Evolutionary conservation across 2,329 filamentous ascomycete species (phyloP), one percentile per base, ranked within the genome.

Genomic region (Fusarium algeriense): DNA sequence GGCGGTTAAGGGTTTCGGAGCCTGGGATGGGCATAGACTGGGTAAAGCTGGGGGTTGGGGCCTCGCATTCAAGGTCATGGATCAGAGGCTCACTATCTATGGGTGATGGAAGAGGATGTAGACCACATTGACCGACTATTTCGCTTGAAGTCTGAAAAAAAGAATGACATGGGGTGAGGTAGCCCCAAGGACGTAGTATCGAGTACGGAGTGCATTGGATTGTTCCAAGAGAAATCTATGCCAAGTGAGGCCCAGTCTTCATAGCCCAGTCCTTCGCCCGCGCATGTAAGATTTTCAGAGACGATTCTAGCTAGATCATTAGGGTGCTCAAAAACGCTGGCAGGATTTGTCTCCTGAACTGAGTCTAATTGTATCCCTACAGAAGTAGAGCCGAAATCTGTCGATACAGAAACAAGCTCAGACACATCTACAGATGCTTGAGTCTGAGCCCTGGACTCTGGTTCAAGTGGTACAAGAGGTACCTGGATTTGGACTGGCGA

Each of bases 101-200:
- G 12, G 20, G 8, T 1, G 15, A 4, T 5, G 15, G 6, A 14
- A n/a, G 12, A 4, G 7, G 5, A 19, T 14, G 12, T 15, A 10
- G 4, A 7, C 34, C 20, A 19, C 8, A 15, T 23, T 35, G 11
- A 11, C 4, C 17, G 6, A 14, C 6, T 7, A 17, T 2, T 11
- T 50, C 20, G 48, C 8, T 35, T 19, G 20, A 17, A 26, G 15
- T 14, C 20, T 5, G 48, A 9, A 19, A 35, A 35, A 35, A 50
- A 50, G 32, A 50, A 35, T 23, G 30, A 7, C 48, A 50, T 26
- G n/a, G 48, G 48, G 12, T 50, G 15, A 14, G 48, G 48, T 35
- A 50, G 32, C 13, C 19, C 20, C 2, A 50, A 5, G 9, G 34
- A 35, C 6, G 30, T 8, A 19, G 35, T 10, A 5, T 50, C 48